Evolutionary conservation across 2,329 filamentous ascomycete species (phyloP), one percentile per base, ranked within the genome.

Genomic region (Trichophyton mentagrophytes): DNA sequence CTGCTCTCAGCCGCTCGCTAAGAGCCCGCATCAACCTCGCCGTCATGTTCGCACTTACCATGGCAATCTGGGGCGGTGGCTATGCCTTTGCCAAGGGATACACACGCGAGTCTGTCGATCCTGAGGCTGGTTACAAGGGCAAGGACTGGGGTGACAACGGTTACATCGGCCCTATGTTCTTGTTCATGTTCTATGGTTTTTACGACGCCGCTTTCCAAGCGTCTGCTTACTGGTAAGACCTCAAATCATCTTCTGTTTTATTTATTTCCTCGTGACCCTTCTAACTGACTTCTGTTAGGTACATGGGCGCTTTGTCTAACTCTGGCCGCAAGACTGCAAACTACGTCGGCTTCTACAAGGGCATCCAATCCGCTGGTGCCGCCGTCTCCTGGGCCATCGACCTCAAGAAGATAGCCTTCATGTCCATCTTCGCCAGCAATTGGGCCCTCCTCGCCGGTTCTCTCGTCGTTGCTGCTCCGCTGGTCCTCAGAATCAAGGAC

Each of bases 161-260:
- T 60, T 93, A 87, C 70, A 79, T 86, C 62, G 89, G 87, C 0
- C 88, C 88, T 11, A 89, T 95, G 83, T 89, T 95, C 72, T 76
- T 95, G 59, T 95, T 90, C 78, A 89, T 95, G 68, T 91, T 91
- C 74, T 95, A 93, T 71, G 90, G 90, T 46, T 86, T 93, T 73
- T 93, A 86, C 67, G 92, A 96, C 71, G 89, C 91, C 49, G 83
- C 85, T 60, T 96, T 90, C 86, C 92, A 97, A 78, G 92, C 90
- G 0, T 85, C 80, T 68, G 85, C 91, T 57, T 96, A 97, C 79
- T 96, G 91, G 91, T 82, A 72, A 67, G 78, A 70, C 51, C 17
- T 38, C n/a, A 44, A n/a, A 27, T 22, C 27, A 30, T 30, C 27
- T 30, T 30, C 27, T 6, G 6, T 40, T 47, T 25, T 33, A 9